Evolutionary conservation across 371 early-diverging fungal genomes (phyloP), one percentile per base, ranked within the genome.

Genomic region (Cladochytrium tenue): DNA sequence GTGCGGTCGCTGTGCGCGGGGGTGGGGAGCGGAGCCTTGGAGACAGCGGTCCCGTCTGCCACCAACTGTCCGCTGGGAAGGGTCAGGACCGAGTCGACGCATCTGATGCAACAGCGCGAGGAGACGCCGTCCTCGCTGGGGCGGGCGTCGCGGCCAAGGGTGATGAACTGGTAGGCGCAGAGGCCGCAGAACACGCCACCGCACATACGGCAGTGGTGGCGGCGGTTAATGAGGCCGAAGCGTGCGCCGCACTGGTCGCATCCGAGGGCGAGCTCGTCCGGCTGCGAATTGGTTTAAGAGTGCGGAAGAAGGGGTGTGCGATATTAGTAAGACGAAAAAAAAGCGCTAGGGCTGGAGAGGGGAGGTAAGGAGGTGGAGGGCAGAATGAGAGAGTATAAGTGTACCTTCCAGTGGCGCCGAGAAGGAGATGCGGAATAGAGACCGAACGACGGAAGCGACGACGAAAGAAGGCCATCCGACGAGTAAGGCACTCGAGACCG

Each of bases 121-220:
- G 26, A 25, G 27, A 53, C 53, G 7, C 53, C 53, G 5, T 10
- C 53, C 5, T 10, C n/a, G 27, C 26, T 10, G 20, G 53, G 53
- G 7, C 26, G 10, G 7, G 53, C 53, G 27, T 26, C 26, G 7
- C 26, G 53, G 27, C 26, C 53, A 7, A 53, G 53, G 53, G 20
- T 10, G 13, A 26, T 26, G 7, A 53, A 53, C 13, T 53, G 53
- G 15, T 10, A 53, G 7, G n/a, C 27, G 53, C 53, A 53, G 5
- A 26, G 53, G 13, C 53, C 53, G 27, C 53, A 53, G 25, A 53
- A 53, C 20, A 53, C n/a, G 53, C 53, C 53, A 26, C 53, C 53
- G 53, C 53, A 53, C n/a, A 53, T 26, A 7, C 53, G 53, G 53
- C 53, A 53, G 53, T 53, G 53, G 53, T 53, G 53, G 15, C 53